Evolutionary conservation across 75 land plant species (phyloP).

Genomic region (Pseudotsuga menziesii): DNA sequence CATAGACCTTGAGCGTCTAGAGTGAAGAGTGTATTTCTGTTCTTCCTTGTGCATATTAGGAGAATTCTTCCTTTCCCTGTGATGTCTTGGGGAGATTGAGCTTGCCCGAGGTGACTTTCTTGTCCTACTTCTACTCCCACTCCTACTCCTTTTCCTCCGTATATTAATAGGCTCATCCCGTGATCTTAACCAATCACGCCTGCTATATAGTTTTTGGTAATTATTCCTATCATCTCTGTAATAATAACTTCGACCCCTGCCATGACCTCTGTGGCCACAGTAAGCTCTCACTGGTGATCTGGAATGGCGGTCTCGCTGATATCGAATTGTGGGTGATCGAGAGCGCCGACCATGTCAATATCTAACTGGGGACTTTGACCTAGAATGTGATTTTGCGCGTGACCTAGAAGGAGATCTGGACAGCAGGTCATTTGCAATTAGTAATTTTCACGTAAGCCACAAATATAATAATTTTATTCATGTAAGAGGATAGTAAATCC

Average conservation of each 20-base stretch:
- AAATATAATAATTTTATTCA: neutral
- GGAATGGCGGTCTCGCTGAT: constrained; percentile 49
- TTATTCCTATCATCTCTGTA: constrained; percentile 47
- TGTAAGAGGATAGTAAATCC: too few species aligned
- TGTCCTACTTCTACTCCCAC: constrained; percentile 40
- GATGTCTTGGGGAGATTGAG: constrained; percentile 31
- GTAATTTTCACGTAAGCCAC: neutral
- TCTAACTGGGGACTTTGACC: constrained; percentile 72
- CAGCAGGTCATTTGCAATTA: constrained; percentile 10
- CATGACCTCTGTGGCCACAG: constrained; percentile 26
- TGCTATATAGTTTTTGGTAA: constrained; percentile 14
- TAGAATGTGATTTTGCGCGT: constrained; percentile 57
- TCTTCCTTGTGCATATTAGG: constrained; percentile 22
- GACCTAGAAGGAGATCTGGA: constrained; percentile 45
- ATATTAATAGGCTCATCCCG: constrained; percentile 28
- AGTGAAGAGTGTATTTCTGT: constrained; percentile 19
- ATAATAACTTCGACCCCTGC: constrained; percentile 27
- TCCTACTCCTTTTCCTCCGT: constrained; percentile 62
- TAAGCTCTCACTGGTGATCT: constrained; percentile 59
- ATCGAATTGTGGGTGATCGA: constrained; percentile 54
- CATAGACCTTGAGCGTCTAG: constrained; percentile 38
- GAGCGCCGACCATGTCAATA: constrained; percentile 58
- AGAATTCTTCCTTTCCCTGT: constrained; percentile 35
- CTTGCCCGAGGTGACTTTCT: constrained; percentile 31
- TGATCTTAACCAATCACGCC: constrained; percentile 45